A percentile compares a stretch with the other conserved stretches of the same genome.
phyloP scores from a whole-genome alignment of 164 flowering plant genomes.

The Umbilicus rupestris region DNA sequence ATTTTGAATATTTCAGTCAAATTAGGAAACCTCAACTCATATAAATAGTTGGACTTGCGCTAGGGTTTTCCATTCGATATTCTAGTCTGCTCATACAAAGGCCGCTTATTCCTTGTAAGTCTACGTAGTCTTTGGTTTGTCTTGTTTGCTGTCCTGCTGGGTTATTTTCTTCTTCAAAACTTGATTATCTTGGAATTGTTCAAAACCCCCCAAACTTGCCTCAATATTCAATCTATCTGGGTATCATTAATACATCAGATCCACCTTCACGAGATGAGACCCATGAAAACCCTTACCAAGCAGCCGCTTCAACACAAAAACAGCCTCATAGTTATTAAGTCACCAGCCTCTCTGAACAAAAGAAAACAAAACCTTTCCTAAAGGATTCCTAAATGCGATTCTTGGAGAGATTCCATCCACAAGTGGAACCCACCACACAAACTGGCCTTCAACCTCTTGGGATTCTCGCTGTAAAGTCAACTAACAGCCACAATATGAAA shows the following conservation, averaged over 20 bases:
- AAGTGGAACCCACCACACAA: slow-evolving; percentile 1
- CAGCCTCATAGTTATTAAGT: background rate
- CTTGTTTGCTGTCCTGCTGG: no score
- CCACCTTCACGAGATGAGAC: background rate
- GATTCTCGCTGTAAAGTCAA: background rate
- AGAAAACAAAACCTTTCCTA: background rate
- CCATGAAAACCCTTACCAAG: background rate
- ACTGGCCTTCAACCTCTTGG: background rate
- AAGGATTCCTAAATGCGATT: background rate
- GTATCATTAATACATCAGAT: background rate
- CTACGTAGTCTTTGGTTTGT: no score
- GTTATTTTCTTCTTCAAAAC: no score
- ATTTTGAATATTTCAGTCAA: no score
- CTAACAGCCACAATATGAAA: background rate
- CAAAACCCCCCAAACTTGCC: background rate
- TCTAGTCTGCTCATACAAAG: no score
- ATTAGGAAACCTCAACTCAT: no score
- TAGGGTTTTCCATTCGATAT: no score
- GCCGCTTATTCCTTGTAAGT: no score
- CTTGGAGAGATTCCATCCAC: slow-evolving; percentile 2
- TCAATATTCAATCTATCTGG: background rate
- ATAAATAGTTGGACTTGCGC: no score
- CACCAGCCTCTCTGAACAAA: background rate
- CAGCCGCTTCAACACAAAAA: background rate
- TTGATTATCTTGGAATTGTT: no score